Conservation (phyloP, 768 basidiomycete species). For the Leccinellum albellum region DNA sequence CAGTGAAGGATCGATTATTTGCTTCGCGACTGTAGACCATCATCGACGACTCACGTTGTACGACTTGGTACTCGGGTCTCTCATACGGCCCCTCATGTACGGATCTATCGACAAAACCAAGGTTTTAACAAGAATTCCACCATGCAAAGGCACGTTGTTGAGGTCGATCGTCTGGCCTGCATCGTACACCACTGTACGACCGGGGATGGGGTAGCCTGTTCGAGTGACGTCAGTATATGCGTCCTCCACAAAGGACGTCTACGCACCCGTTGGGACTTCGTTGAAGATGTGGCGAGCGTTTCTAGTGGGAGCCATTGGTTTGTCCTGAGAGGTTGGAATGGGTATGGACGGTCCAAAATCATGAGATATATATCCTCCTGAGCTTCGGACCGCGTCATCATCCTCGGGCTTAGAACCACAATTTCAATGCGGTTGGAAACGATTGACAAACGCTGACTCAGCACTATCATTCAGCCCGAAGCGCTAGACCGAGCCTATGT, state of each 20-base stretch:
- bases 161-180: slow-evolving; percentile 45
- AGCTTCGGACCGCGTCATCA: not conserved
- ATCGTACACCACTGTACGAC: slow-evolving; percentile 48
- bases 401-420: too few relatives aligned
- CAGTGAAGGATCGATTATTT: not conserved
- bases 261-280: slow-evolving; percentile 27
- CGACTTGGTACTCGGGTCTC: slow-evolving; percentile 10
- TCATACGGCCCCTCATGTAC: slow-evolving; percentile 44
- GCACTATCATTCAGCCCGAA: too few relatives aligned
- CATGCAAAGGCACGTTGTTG: slow-evolving; percentile 40
- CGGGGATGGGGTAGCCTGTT: slow-evolving; percentile 37
- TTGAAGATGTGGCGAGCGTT: slow-evolving; percentile 39
- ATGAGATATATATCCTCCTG: not conserved
- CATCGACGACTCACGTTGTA: slow-evolving; percentile 7
- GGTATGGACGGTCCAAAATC: not conserved
- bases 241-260: not conserved
- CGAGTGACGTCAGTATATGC: not conserved
- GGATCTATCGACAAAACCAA: slow-evolving; percentile 48
- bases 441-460: too few relatives aligned
- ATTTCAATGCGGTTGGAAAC: too few relatives aligned
- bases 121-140: slow-evolving; percentile 48
- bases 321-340: not conserved
- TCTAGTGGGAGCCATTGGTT: slow-evolving; percentile 13
- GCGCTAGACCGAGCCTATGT: too few relatives aligned
- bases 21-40: not conserved